These are phyloP conservation scores for Beauveria caledonica DNA, from an alignment of 2,329 filamentous ascomycete genomes.

Conservation along the genomic window DNA sequence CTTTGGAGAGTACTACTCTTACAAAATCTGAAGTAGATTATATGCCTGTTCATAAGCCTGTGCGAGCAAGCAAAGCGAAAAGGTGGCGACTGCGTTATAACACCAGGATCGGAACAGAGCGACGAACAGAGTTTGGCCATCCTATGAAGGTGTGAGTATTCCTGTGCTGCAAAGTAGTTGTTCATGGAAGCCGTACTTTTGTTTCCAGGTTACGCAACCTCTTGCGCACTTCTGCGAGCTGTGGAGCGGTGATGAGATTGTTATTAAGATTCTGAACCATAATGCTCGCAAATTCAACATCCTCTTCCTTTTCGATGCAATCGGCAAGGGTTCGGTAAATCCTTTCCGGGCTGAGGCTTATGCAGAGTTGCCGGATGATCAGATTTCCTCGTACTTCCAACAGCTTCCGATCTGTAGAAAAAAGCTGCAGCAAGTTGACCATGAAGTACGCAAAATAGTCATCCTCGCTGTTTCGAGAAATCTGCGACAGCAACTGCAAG, in stretches of 20 bases:
- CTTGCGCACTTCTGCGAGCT: slow-evolving; percentile 84
- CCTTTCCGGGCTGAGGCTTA: slow-evolving; percentile 84
- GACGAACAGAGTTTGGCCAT: slow-evolving; percentile 93
- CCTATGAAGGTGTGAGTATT: slow-evolving; percentile 37
- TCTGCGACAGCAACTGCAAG: slow-evolving; percentile 86
- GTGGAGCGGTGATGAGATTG: slow-evolving; percentile 94
- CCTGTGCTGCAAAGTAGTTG: not conserved
- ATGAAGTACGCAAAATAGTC: slow-evolving; percentile 98
- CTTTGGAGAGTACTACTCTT: slow-evolving; percentile 21
- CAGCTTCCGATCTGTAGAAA: slow-evolving; percentile 85
- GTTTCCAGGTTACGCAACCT: slow-evolving; percentile 83
- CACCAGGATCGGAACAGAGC: slow-evolving; percentile 95
- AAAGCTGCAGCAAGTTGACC: slow-evolving; percentile 90
- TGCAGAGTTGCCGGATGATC: slow-evolving; percentile 90
- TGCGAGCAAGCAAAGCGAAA: slow-evolving; percentile 87
- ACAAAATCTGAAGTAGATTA: slow-evolving; percentile 93
- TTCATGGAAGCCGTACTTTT: slow-evolving; percentile 42
- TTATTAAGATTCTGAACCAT: slow-evolving; percentile 99
- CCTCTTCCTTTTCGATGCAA: slow-evolving; percentile 94
- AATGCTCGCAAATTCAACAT: slow-evolving; percentile 96
- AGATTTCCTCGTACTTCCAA: slow-evolving; percentile 90
- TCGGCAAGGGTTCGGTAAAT: slow-evolving; percentile 95
- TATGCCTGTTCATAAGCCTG: slow-evolving; percentile 98
- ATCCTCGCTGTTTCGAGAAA: slow-evolving; percentile 92
- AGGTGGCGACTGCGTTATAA: slow-evolving; percentile 95